Evolutionary conservation across 2,329 filamentous ascomycete species (phyloP).

Genomic region (Colletotrichum sp.): DNA sequence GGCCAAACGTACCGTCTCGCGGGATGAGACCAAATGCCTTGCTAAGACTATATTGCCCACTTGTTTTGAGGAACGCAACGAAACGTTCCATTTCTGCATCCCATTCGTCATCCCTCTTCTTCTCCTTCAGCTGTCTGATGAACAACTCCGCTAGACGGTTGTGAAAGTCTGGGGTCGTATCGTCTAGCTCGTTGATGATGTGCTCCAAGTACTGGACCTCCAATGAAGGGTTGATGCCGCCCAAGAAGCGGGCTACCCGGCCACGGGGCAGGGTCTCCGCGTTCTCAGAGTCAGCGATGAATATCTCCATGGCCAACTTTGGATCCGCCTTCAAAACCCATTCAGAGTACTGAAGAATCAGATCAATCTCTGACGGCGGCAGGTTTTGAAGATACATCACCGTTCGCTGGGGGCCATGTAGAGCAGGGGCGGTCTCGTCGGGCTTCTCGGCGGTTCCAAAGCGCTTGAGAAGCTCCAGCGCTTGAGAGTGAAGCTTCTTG

Average conservation of each 20-base stretch:
- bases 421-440: slow-evolving; percentile 54
- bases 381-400: slow-evolving; percentile 90
- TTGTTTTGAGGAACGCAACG: slow-evolving; percentile 76
- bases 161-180: slow-evolving; percentile 85
- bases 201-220: slow-evolving; percentile 89
- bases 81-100: slow-evolving; percentile 68
- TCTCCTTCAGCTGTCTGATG: slow-evolving; percentile 60
- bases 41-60: slow-evolving; percentile 79
- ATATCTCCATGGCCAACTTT: slow-evolving; percentile 86
- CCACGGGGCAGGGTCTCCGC: slow-evolving; percentile 82
- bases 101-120: slow-evolving; percentile 53
- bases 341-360: slow-evolving; percentile 88
- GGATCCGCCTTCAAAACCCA: slow-evolving; percentile 83
- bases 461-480: slow-evolving; percentile 79
- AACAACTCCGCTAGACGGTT: slow-evolving; percentile 78
- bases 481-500: slow-evolving; percentile 89
- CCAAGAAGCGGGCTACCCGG: slow-evolving; percentile 76
- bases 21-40: slow-evolving; percentile 81
- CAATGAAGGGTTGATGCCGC: slow-evolving; percentile 70
- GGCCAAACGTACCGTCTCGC: slow-evolving; percentile 67
- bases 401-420: slow-evolving; percentile 84
- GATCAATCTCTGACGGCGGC: slow-evolving; percentile 84
- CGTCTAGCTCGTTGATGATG: slow-evolving; percentile 85
- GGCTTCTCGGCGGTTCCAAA: slow-evolving; percentile 71
- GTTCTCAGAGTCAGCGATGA: slow-evolving; percentile 91